Base-by-base conservation (phyloP, 2,329 filamentous ascomycete species). In the Sclerotinia trifoliorum region DNA sequence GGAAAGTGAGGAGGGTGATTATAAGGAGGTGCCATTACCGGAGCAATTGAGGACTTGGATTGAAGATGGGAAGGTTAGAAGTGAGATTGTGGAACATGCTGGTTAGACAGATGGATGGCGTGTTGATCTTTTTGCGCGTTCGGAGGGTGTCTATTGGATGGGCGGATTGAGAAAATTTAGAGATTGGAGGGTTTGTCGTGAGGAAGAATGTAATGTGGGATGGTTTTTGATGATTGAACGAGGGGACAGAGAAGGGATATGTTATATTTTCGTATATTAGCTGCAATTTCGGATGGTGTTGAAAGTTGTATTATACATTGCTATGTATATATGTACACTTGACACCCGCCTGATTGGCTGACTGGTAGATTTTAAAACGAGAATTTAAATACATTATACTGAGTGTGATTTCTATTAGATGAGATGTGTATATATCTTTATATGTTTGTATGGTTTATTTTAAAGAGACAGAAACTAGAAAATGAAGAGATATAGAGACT, bases 21-120 rank as follows among this genome's bases (percentile, higher is more conserved):
- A 92, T 78, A 90, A 88, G 78, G 95, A 99, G 80, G 86, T 92
- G 65, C 89, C 95, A 0, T 80, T 98, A 69, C 95, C 95, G 0
- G 92, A 94, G 76, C 95, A 99, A 83, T 91, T 97, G 76, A 88
- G 93, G 79, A 87, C 93, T 77, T 83, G 92, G 84, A 85, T 84
- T 86, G 78, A 89, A 79, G 82, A 93, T 79, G 91, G 92, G 29
- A 88, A 90, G 72, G 78, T 98, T 71, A 86, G 94, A 39, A 97
- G 88, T 77, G 94, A 98, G 84, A 98, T 99, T 79, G 95, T 99
- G 24, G 93, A 95, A 76, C 94, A 98, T 81, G 88, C 91, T 71
- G 94, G 94, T 68, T 97, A 84, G 73, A 77, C 10, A 15, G 29
- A 15, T 56, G 19, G 19, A 56, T 15, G 39, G 39, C 1, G 39